phyloP scores from a whole-genome alignment of 1,139 yeast genomes.

The Sugiyamaella paludigena region DNA sequence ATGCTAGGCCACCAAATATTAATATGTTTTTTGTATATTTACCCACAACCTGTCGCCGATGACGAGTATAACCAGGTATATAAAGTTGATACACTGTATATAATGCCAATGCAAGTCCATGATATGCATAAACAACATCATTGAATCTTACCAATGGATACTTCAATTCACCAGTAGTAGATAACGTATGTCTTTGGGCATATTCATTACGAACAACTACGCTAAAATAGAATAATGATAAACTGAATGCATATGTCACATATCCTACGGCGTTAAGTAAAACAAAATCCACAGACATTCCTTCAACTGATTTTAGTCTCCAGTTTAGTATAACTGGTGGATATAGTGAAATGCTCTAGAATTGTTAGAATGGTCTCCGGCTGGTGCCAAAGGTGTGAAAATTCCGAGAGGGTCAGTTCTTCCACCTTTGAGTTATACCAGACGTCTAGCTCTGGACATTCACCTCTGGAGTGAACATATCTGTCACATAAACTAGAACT shows the following conservation, averaged over 20 bases:
- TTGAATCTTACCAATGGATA: constrained; percentile 46
- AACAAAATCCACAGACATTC: constrained; percentile 46
- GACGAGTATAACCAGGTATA: constrained; percentile 37
- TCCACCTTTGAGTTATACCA: background rate
- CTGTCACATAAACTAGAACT: too few species aligned
- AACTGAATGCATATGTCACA: constrained; percentile 41
- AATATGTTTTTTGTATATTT: constrained; percentile 25
- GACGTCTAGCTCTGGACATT: too few species aligned
- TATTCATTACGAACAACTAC: constrained; percentile 42
- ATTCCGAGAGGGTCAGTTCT: too few species aligned
- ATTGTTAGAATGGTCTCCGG: too few species aligned
- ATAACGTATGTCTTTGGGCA: constrained; percentile 33
- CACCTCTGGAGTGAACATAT: too few species aligned
- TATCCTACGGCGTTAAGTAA: constrained; percentile 46
- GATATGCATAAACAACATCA: constrained; percentile 46
- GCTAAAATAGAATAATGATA: constrained; percentile 42
- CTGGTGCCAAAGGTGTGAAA: too few species aligned
- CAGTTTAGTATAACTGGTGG: constrained; percentile 45
- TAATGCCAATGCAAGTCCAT: constrained; percentile 41
- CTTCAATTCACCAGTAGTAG: constrained; percentile 25
- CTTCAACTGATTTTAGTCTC: constrained; percentile 43
- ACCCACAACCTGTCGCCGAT: constrained; percentile 32
- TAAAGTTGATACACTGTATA: constrained; percentile 41
- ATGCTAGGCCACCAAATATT: constrained; percentile 20
- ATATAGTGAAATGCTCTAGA: constrained; percentile 46